Evolutionary conservation across 2,329 filamentous ascomycete genomes (phyloP).

Genomic region (Plenodomus lindquistii): DNA sequence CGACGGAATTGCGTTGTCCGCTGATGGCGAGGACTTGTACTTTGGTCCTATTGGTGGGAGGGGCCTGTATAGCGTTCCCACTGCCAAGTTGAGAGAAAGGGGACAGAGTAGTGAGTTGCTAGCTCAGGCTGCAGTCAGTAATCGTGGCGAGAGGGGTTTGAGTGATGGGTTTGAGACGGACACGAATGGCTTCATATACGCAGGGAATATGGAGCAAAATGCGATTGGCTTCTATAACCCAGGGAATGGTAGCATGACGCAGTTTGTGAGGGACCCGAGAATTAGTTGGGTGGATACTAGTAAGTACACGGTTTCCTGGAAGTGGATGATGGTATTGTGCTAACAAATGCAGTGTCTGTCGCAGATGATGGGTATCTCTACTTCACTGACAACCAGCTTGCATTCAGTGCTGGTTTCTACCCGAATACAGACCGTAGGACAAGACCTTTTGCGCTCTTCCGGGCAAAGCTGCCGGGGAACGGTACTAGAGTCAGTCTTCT

Average conservation of each 20-base stretch:
- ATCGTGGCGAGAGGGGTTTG: constrained; percentile 53
- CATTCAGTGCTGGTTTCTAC: constrained; percentile 41
- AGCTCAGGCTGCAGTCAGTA: constrained; percentile 49
- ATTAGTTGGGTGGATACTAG: constrained; percentile 57
- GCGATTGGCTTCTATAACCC: constrained; percentile 49
- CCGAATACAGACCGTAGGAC: constrained; percentile 49
- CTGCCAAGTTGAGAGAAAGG: constrained; percentile 48
- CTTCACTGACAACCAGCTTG: constrained; percentile 58
- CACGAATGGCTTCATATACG: constrained; percentile 54
- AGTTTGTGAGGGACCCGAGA: constrained; percentile 52
- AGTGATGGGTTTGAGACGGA: constrained; percentile 59
- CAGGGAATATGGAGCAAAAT: constrained; percentile 55
- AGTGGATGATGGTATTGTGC: not conserved
- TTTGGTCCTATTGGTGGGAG: constrained; percentile 52
- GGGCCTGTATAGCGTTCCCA: constrained; percentile 52
- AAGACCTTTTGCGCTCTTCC: constrained; percentile 50
- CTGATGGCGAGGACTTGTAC: constrained; percentile 53
- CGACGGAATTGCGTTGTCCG: constrained; percentile 57
- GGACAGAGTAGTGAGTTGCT: constrained; percentile 47
- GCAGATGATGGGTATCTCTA: constrained; percentile 56
- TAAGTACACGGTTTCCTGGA: constrained; percentile 16
- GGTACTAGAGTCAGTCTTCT: constrained; percentile 46
- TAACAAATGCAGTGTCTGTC: constrained; percentile 35
- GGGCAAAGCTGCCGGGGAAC: constrained; percentile 47
- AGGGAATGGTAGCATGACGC: constrained; percentile 47